Conservation (phyloP, 257 asterid genomes). For the Agastache rugosa region DNA sequence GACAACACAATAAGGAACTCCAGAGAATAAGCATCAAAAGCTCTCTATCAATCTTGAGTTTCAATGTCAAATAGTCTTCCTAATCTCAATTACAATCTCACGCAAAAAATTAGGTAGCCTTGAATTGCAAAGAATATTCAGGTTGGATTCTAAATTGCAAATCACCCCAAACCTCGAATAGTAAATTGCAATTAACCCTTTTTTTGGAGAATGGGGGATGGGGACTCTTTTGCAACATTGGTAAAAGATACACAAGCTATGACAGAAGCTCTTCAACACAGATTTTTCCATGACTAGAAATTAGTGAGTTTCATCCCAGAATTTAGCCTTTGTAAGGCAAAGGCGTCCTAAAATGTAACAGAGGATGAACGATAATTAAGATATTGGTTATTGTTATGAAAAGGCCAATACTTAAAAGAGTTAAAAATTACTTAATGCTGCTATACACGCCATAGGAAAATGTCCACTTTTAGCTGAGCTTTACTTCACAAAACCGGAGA, state of each 20-base stretch:
- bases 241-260: not conserved
- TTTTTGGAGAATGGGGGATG: too few relatives aligned
- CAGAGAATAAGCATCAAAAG: too few relatives aligned
- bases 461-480: not conserved
- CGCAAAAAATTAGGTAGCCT: too few relatives aligned
- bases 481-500: constrained; percentile 9
- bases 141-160: too few relatives aligned
- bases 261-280: not conserved
- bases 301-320: not conserved
- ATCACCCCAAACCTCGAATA: too few relatives aligned
- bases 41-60: too few relatives aligned
- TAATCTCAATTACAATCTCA: too few relatives aligned
- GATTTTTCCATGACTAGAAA: not conserved
- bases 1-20: too few relatives aligned
- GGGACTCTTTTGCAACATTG: not conserved
- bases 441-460: constrained; percentile 11
- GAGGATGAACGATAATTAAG: not conserved
- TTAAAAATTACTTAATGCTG: not conserved
- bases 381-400: not conserved
- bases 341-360: not conserved
- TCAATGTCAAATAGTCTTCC: too few relatives aligned
- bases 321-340: not conserved
- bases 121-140: too few relatives aligned
- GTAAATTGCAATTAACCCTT: too few relatives aligned
- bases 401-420: not conserved